Evolutionary conservation across 768 basidiomycete species (phyloP), one percentile per base, ranked within the genome.

Genomic region (Mycena leptocephala): DNA sequence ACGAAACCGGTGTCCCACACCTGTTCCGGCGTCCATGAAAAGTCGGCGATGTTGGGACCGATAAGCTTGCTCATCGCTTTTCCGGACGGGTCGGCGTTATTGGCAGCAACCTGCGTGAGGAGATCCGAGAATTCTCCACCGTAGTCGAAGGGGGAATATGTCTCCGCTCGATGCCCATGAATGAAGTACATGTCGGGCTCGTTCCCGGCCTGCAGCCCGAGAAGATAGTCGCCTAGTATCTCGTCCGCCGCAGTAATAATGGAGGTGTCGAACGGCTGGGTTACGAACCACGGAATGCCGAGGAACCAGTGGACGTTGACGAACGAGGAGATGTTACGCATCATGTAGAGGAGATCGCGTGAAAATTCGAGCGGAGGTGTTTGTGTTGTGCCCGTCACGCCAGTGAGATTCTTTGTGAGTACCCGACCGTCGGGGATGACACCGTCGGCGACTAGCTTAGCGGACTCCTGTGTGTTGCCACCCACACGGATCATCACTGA

Each of bases 401-500:
- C 48, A 3, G 39, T 64, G 39, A 48, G 32, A 43, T 81, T 75
- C 67, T 83, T 83, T 46, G 76, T 76, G 7, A 82, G 76, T 14
- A 82, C 80, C 24, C 77, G 83, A 33, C 86, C 87, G 73, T 91
- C 88, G 0, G 89, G 81, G 10, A 92, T 88, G 46, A 83, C 87
- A 7, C 64, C 64, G 30, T 48, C 64, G 55, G 85, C 85, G 8
- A 91, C 91, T 73, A 92, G 82, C 9, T 84, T 79, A 10, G 92
- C 93, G 9, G 87, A 89, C 70, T 97, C 95, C 81, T 96, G 95
- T 0, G 93, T 93, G 83, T 96, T 96, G 63, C 95, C 95, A 30
- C 95, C 95, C 2, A 96, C 86, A 63, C 95, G 91, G 22, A 95
- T 83, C 20, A 89, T 84, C 9, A 95, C 91, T 1, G 84, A 80